Conservation (phyloP, 345 rosid species). For the Linum usitatissimum region DNA sequence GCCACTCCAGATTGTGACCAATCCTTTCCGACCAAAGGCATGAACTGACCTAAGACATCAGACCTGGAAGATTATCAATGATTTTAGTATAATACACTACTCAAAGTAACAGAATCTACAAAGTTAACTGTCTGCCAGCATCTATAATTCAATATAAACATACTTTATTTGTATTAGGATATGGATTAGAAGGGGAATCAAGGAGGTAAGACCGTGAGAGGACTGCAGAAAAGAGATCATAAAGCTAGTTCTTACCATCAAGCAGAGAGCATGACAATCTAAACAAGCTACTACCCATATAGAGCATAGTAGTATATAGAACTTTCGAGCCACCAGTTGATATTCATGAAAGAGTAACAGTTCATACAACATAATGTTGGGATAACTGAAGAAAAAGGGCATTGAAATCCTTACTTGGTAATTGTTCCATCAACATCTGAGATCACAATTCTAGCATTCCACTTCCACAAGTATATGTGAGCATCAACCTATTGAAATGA, state of each 20-base stretch:
- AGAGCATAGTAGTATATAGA: too few species aligned
- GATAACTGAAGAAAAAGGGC: background rate
- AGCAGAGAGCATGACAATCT: too few species aligned
- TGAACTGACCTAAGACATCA: constrained; percentile 89
- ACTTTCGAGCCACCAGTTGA: too few species aligned
- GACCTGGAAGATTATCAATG: constrained; percentile 52
- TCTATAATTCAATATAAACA: background rate
- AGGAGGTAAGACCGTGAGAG: background rate
- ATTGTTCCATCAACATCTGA: constrained; percentile 97
- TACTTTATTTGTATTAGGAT: background rate
- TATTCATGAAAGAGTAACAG: too few species aligned
- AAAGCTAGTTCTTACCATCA: background rate
- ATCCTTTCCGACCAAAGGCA: constrained; percentile 95
- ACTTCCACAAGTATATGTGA: constrained; percentile 87
- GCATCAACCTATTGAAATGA: constrained; percentile 59
- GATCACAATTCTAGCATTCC: constrained; percentile 83
- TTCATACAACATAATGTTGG: too few species aligned
- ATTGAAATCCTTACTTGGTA: constrained; percentile 48
- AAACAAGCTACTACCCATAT: too few species aligned
- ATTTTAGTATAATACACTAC: background rate
- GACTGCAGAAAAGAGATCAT: background rate
- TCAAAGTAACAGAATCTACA: background rate
- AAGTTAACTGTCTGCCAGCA: background rate
- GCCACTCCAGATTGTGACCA: constrained; percentile 98
- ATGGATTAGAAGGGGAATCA: background rate